Conservation (phyloP, 345 rosid species). For the Draba incana region DNA sequence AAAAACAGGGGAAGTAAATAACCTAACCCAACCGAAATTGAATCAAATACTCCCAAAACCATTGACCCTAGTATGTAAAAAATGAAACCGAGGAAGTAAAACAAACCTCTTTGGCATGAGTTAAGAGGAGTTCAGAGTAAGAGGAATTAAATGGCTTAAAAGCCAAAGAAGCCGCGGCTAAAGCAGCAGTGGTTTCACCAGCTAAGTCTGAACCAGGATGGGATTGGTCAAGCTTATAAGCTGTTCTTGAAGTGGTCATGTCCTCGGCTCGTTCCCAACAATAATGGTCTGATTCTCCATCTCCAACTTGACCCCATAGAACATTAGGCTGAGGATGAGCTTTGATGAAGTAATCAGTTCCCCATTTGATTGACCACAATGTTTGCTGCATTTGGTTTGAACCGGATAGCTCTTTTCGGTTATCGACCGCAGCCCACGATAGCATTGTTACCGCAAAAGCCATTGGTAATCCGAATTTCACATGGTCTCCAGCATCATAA, state of each 20-base stretch:
- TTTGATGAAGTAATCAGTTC: slow-evolving; percentile 78
- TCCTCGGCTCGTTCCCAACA: slow-evolving; percentile 93
- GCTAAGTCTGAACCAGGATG: slow-evolving; percentile 87
- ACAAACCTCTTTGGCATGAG: slow-evolving; percentile 72
- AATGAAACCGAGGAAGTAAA: neutral
- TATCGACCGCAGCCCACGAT: slow-evolving; percentile 74
- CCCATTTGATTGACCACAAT: slow-evolving; percentile 74
- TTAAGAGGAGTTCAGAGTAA: slow-evolving; percentile 62
- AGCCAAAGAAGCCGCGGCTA: slow-evolving; percentile 80
- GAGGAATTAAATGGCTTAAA: slow-evolving; percentile 81
- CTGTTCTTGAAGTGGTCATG: slow-evolving; percentile 84
- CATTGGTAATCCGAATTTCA: slow-evolving; percentile 90
- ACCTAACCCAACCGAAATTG: neutral
- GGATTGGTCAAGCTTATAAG: slow-evolving; percentile 65
- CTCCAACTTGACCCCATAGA: slow-evolving; percentile 91
- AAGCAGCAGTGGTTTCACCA: slow-evolving; percentile 82
- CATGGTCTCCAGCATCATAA: slow-evolving; percentile 93
- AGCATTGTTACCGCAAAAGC: slow-evolving; percentile 76
- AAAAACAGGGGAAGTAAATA: neutral
- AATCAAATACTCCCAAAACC: neutral
- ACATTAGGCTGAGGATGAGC: slow-evolving; percentile 74
- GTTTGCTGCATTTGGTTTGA: slow-evolving; percentile 61
- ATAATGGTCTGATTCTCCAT: slow-evolving; percentile 81
- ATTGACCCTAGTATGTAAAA: neutral
- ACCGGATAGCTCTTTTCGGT: slow-evolving; percentile 59